A percentile compares a stretch with the other conserved stretches of the same genome.
These are phyloP conservation scores for Termitomyces sp. DNA, from an alignment of 768 basidiomycete genomes.

Conservation along the genomic window DNA sequence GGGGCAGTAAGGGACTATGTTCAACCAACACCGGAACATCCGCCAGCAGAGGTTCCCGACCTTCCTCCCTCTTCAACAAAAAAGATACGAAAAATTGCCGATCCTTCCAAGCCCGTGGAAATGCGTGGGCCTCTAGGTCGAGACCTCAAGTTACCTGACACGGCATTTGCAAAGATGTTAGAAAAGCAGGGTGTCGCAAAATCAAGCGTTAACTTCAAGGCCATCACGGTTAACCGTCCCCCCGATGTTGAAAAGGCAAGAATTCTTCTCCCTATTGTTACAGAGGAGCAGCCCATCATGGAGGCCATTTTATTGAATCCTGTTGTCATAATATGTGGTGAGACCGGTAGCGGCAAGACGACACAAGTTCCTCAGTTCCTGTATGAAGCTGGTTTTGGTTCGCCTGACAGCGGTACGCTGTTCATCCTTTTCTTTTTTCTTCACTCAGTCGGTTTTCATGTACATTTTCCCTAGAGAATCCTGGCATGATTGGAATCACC, in stretches of 20 bases:
- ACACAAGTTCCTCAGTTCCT: conserved; percentile 98
- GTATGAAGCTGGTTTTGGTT: conserved; percentile 95
- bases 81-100: conserved; percentile 46
- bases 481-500: conserved; percentile 96
- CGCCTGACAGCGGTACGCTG: conserved; percentile 65
- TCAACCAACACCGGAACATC: conserved; percentile 14
- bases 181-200: conserved; percentile 12
- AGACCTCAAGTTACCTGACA: conserved; percentile 59
- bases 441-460: background rate
- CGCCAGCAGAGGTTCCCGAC: conserved; percentile 7
- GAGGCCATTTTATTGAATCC: conserved; percentile 84
- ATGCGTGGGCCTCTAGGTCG: conserved; percentile 82
- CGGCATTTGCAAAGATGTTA: conserved; percentile 55
- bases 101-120: conserved; percentile 23
- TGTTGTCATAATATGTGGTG: conserved; percentile 81
- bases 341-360: conserved; percentile 98
- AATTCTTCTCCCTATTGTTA: conserved; percentile 78
- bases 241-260: conserved; percentile 71
- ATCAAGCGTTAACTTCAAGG: conserved; percentile 28
- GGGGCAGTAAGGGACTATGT: conserved; percentile 38
- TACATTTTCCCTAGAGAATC: conserved; percentile 60
- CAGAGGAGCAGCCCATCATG: conserved; percentile 94
- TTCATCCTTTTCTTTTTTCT: background rate
- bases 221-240: conserved; percentile 55
- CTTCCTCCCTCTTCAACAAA: conserved; percentile 23